These are phyloP conservation scores for Phlebiopsis flavidoalba DNA, from an alignment of 768 basidiomycete species.

Conservation along the genomic window DNA sequence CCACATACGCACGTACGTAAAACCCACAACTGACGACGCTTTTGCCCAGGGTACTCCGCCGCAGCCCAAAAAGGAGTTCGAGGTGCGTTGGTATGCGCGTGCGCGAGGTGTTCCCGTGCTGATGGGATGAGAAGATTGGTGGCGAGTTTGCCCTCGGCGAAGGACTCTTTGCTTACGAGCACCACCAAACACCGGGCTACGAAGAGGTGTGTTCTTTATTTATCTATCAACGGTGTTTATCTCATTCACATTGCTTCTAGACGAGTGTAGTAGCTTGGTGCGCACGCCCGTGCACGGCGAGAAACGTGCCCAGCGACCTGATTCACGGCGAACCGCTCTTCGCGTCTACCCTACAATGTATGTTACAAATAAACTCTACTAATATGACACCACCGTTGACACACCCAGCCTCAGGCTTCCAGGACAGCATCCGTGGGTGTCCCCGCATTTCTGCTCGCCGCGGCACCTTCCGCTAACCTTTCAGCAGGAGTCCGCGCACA, in stretches of 20 bases:
- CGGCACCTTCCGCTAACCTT: not conserved
- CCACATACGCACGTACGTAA: too few species aligned
- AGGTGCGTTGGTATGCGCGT: too few species aligned
- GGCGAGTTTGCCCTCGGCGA: constrained; percentile 56
- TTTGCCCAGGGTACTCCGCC: too few species aligned
- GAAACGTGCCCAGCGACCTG: constrained; percentile 51
- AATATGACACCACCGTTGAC: not conserved
- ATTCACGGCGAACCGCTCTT: constrained; percentile 49
- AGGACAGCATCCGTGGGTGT: too few species aligned
- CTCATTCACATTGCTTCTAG: constrained; percentile 25
- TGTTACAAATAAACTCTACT: constrained; percentile 12
- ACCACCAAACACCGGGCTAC: constrained; percentile 48
- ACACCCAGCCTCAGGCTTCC: not conserved
- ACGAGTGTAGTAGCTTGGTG: constrained; percentile 57
- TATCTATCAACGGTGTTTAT: not conserved
- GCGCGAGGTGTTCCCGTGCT: too few species aligned
- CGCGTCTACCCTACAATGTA: constrained; percentile 55
- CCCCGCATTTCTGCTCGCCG: too few species aligned
- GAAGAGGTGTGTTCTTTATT: constrained; percentile 42
- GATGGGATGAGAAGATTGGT: too few species aligned
- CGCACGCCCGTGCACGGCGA: constrained; percentile 54
- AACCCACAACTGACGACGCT: too few species aligned
- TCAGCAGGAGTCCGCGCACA: constrained; percentile 52
- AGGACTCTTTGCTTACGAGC: constrained; percentile 48
- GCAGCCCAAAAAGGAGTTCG: too few species aligned